A percentile compares a stretch with the other conserved stretches of the same genome.
These are phyloP conservation scores for Vararia minispora DNA, from an alignment of 768 basidiomycete species.

Conservation along the genomic window DNA sequence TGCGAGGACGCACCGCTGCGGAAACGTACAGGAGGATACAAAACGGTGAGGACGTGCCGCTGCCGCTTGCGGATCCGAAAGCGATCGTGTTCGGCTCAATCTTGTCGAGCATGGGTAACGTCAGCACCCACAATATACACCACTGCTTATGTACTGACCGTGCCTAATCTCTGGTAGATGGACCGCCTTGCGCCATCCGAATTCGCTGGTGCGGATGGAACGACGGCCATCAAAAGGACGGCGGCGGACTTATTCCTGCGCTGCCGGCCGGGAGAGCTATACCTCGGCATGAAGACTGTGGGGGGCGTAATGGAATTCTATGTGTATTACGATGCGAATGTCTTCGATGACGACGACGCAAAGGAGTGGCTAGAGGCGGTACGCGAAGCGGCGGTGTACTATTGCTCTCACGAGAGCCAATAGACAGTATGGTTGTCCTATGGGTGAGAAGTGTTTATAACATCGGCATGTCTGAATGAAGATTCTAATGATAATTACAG, in stretches of 20 bases:
- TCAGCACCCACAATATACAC: constrained; percentile 6
- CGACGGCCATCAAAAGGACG: too few species aligned
- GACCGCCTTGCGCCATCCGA: constrained; percentile 16
- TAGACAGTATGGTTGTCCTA: too few species aligned
- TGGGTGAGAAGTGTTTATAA: too few species aligned
- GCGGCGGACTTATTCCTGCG: constrained; percentile 20
- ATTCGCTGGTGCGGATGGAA: too few species aligned
- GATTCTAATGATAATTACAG: too few species aligned
- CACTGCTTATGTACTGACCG: not conserved
- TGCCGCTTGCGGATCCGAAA: too few species aligned
- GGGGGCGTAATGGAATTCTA: constrained; percentile 23
- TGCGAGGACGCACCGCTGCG: too few species aligned
- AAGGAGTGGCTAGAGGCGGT: constrained; percentile 40
- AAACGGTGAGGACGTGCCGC: too few species aligned
- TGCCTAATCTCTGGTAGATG: constrained; percentile 9
- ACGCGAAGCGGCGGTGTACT: constrained; percentile 21
- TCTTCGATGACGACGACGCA: constrained; percentile 29
- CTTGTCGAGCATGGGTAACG: constrained; percentile 18
- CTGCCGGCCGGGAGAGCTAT: constrained; percentile 35
- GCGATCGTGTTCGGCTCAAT: constrained; percentile 15
- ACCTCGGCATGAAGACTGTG: constrained; percentile 30
- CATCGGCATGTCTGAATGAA: too few species aligned
- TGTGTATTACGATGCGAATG: constrained; percentile 33
- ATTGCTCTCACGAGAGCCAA: too few species aligned
- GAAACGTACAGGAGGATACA: too few species aligned